These are phyloP conservation scores for Obba rivulosa DNA, from an alignment of 768 basidiomycete genomes.

Conservation along the genomic window DNA sequence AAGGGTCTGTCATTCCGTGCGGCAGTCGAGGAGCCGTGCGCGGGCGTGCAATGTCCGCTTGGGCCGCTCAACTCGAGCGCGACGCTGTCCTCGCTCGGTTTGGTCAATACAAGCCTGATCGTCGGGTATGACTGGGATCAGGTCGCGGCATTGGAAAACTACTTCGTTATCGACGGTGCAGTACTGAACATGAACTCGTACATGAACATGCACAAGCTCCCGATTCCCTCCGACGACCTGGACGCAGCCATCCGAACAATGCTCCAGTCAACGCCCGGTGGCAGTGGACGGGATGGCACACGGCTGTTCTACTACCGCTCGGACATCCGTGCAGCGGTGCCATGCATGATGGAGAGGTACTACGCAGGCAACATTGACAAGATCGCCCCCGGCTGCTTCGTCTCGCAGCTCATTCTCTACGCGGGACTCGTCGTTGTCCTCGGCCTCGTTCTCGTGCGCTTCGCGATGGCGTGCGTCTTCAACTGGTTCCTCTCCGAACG, in stretches of 20 bases:
- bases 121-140: conserved; percentile 94
- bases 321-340: conserved; percentile 60
- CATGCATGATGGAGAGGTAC: conserved; percentile 83
- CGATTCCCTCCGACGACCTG: conserved; percentile 69
- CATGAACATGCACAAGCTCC: conserved; percentile 60
- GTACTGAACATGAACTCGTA: conserved; percentile 94
- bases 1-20: conserved; percentile 53
- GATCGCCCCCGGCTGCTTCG: conserved; percentile 92
- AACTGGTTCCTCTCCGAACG: conserved; percentile 90
- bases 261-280: conserved; percentile 39
- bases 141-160: conserved; percentile 63
- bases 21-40: conserved; percentile 74
- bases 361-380: conserved; percentile 95
- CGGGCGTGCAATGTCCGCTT: conserved; percentile 60
- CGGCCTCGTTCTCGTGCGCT: conserved; percentile 84
- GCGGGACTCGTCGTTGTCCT: conserved; percentile 88
- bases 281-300: conserved; percentile 84
- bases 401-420: conserved; percentile 85
- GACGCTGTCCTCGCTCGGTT: conserved; percentile 54
- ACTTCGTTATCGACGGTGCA: conserved; percentile 87
- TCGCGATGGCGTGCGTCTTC: conserved; percentile 94
- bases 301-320: conserved; percentile 74
- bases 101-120: conserved; percentile 59
- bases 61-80: conserved; percentile 48
- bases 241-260: conserved; percentile 80